Conservation (phyloP, 371 early-diverging fungal species). For the Zychaea mexicana region DNA sequence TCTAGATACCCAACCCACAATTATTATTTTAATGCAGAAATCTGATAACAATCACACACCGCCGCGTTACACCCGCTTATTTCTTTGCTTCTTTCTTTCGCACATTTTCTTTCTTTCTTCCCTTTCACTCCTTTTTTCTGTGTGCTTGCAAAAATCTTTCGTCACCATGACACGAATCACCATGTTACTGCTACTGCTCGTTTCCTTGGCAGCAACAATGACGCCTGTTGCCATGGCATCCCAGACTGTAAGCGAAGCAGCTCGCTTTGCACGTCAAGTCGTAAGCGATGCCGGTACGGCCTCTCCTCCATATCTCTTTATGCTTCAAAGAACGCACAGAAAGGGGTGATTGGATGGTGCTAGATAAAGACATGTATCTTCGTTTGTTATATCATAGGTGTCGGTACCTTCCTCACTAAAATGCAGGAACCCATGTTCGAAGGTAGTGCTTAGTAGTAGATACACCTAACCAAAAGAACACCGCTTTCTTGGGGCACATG, state of each 20-base stretch:
- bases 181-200: not conserved
- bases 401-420: constrained; percentile 26
- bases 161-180: not conserved
- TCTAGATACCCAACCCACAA: constrained; percentile 6
- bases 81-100: not conserved
- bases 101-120: not conserved
- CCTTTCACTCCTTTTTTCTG: not conserved
- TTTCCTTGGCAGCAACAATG: not conserved
- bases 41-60: not conserved
- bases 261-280: constrained; percentile 24
- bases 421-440: constrained; percentile 19
- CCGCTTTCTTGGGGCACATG: no score
- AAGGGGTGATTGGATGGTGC: no score
- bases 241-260: constrained; percentile 27
- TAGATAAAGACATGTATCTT: no score
- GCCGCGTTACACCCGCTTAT: not conserved
- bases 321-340: not conserved
- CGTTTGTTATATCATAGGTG: constrained; percentile 12
- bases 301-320: not conserved
- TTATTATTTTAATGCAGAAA: not conserved
- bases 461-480: not conserved
- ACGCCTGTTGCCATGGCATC: not conserved
- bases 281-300: constrained; percentile 28
- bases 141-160: no score
- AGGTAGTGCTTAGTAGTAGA: constrained; percentile 8